A percentile compares a stretch with the other conserved stretches of the same genome.
These are phyloP conservation scores for Solanum microdontum DNA, from an alignment of 257 asterid genomes.

Conservation along the genomic window DNA sequence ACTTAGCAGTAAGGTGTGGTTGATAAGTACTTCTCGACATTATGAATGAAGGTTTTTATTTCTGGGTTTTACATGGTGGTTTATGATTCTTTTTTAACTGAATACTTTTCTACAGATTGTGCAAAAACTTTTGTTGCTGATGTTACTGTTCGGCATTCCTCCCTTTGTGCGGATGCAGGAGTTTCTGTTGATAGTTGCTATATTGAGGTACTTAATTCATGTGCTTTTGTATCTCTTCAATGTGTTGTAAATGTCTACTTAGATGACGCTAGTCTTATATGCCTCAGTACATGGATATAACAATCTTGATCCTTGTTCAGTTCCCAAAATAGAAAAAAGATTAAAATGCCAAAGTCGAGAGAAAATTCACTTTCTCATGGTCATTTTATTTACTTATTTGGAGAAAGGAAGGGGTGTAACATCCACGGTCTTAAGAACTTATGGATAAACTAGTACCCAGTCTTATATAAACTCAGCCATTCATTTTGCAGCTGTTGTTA, in stretches of 20 bases:
- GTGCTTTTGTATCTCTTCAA: background rate
- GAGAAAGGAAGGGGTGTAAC: background rate
- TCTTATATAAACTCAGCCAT: background rate
- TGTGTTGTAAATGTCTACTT: background rate
- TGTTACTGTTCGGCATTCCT: constrained; percentile 74
- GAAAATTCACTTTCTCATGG: background rate
- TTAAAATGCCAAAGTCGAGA: background rate
- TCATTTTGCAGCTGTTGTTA: background rate
- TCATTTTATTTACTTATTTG: background rate
- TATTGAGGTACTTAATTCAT: constrained; percentile 59
- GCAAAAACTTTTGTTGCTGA: constrained; percentile 89
- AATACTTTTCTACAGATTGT: constrained; percentile 49
- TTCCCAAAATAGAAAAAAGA: background rate
- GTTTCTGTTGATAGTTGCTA: constrained; percentile 83
- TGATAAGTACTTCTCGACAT: no score
- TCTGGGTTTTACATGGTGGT: no score
- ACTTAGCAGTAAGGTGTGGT: no score
- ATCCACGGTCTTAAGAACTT: background rate
- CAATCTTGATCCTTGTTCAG: background rate
- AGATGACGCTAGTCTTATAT: background rate
- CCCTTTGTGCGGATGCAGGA: constrained; percentile 68
- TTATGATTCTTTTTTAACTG: background rate
- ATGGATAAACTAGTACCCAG: background rate
- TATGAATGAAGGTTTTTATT: no score
- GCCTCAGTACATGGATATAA: background rate